Evolutionary conservation across 768 basidiomycete species (phyloP).

Genomic region (Boletus rubroflammeus): DNA sequence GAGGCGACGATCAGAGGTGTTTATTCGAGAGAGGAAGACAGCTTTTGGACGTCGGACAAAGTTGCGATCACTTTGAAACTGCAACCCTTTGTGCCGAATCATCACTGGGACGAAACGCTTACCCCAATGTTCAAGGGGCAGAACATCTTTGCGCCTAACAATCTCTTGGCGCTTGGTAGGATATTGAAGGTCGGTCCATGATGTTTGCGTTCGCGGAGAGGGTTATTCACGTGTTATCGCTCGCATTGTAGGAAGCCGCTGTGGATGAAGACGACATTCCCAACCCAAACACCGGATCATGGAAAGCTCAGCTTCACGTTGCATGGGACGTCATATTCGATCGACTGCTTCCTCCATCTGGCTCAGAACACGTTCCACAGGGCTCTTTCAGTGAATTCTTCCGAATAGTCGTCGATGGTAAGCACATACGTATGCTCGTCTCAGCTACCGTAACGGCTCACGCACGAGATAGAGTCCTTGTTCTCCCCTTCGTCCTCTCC

Average conservation of each 20-base stretch:
- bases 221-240: constrained; percentile 7
- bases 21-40: constrained; percentile 33
- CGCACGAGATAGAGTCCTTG: constrained; percentile 60
- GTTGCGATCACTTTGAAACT: constrained; percentile 74
- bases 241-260: constrained; percentile 48
- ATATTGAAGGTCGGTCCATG: constrained; percentile 68
- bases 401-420: constrained; percentile 86
- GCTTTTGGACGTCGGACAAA: constrained; percentile 82
- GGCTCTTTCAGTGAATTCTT: constrained; percentile 90
- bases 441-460: not conserved
- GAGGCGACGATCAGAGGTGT: constrained; percentile 46
- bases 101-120: constrained; percentile 64
- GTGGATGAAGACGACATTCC: constrained; percentile 51
- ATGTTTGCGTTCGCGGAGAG: not conserved
- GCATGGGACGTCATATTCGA: constrained; percentile 87
- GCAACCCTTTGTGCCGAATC: constrained; percentile 54
- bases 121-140: constrained; percentile 74
- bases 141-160: constrained; percentile 65
- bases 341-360: constrained; percentile 54
- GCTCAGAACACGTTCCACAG: constrained; percentile 34
- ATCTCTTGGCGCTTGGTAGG: constrained; percentile 66
- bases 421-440: constrained; percentile 17
- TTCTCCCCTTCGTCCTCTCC: constrained; percentile 81
- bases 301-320: constrained; percentile 92
- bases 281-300: constrained; percentile 53